A percentile compares a stretch with the other conserved stretches of the same genome.
Conservation (phyloP, 495 filamentous ascomycete genomes). For the Evansstolkia leycettana region DNA sequence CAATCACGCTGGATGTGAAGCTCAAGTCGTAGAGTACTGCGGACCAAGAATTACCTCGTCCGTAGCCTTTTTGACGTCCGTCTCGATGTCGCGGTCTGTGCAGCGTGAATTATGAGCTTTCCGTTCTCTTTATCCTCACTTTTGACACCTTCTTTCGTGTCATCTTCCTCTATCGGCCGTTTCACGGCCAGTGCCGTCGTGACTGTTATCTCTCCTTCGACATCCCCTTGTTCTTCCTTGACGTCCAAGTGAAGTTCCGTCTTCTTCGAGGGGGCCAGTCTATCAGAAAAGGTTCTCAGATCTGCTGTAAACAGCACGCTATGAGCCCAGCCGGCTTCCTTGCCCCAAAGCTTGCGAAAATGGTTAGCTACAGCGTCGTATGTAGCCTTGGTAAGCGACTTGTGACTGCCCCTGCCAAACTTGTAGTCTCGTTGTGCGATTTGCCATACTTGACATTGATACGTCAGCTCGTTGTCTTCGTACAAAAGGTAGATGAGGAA, state of each 20-base stretch:
- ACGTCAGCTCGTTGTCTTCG: conserved; percentile 6
- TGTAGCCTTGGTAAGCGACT: conserved; percentile 74
- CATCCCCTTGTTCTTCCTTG: conserved; percentile 5
- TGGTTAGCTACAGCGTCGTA: conserved; percentile 85
- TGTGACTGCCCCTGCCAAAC: conserved; percentile 74
- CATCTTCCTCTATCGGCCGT: conserved; percentile 1
- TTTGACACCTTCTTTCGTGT: conserved; percentile 7
- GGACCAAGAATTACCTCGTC: conserved; percentile 7
- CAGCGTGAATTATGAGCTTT: conserved; percentile 11
- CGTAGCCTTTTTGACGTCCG: conserved; percentile 28
- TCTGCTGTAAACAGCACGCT: conserved; percentile 94
- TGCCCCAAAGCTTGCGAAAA: conserved; percentile 84
- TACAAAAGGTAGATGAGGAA: neutral
- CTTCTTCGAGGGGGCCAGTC: conserved; percentile 36
- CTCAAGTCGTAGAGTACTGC: no score
- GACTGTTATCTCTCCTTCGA: neutral
- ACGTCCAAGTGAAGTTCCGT: conserved; percentile 18
- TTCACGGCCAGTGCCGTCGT: neutral
- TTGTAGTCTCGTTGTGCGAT: conserved; percentile 93
- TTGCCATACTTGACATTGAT: conserved; percentile 61
- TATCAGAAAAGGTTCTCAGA: conserved; percentile 69
- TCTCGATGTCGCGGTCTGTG: conserved; percentile 21
- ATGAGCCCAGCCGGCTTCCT: conserved; percentile 94
- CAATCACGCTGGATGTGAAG: no score
- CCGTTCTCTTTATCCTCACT: conserved; percentile 8